These are phyloP conservation scores for Apiospora kogelbergensis DNA, from an alignment of 2,329 filamentous ascomycete genomes.

Conservation along the genomic window DNA sequence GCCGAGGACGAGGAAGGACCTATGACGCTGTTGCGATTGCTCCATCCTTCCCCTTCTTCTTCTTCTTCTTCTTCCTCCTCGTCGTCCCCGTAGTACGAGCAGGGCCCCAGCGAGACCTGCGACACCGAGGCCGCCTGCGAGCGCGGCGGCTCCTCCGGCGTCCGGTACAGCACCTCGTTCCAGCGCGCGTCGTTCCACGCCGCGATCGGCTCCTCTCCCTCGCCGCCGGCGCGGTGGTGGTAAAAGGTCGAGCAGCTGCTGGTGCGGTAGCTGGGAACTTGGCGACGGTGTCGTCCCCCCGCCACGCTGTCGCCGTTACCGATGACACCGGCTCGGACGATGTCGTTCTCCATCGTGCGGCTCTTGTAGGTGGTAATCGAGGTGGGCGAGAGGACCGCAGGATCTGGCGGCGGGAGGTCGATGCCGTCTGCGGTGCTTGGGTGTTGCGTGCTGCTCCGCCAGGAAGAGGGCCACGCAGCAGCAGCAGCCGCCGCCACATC, in stretches of 20 bases:
- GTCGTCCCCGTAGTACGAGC: neutral
- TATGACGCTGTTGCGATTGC: too few species aligned
- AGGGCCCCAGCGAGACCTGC: neutral
- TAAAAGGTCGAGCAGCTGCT: neutral
- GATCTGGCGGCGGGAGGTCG: neutral
- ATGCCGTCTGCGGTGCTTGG: neutral
- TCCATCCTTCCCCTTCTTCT: too few species aligned
- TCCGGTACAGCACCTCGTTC: constrained; percentile 1
- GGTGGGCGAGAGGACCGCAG: neutral
- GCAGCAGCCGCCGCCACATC: neutral
- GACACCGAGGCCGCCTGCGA: neutral
- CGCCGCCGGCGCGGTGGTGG: neutral
- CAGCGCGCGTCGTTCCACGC: neutral
- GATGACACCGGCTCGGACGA: neutral
- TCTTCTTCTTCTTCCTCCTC: neutral
- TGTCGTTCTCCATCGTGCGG: neutral
- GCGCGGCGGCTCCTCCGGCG: neutral
- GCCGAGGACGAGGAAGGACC: neutral
- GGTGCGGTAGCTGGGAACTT: neutral
- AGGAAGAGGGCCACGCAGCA: neutral
- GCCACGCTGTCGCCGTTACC: neutral
- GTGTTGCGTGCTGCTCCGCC: neutral
- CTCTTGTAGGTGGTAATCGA: neutral
- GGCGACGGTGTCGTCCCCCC: neutral
- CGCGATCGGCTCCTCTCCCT: neutral